A percentile compares a stretch with the other conserved stretches of the same genome.
Evolutionary conservation across 2,329 filamentous ascomycete genomes (phyloP).

Genomic region (Aureobasidium sp.): DNA sequence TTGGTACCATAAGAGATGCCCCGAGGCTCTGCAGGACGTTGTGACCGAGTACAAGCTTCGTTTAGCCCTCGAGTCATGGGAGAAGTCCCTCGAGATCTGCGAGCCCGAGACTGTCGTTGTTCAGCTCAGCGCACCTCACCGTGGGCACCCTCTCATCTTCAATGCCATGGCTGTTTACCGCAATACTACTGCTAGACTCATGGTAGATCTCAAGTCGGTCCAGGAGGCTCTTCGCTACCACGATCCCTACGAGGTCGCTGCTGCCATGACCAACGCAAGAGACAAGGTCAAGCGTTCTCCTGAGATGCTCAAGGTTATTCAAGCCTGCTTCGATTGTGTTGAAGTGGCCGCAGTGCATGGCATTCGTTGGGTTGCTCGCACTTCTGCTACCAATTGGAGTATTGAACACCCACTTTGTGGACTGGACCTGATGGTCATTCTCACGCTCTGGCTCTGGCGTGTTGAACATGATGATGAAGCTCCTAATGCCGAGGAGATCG

Average conservation of each 20-base stretch:
- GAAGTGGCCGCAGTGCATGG: constrained; percentile 92
- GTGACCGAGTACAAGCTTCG: constrained; percentile 97
- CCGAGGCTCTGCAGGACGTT: constrained; percentile 93
- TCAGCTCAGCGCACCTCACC: constrained; percentile 86
- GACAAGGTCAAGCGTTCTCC: constrained; percentile 90
- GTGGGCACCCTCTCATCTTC: constrained; percentile 93
- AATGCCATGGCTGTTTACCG: constrained; percentile 97
- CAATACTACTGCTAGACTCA: constrained; percentile 82
- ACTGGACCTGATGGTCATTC: constrained; percentile 94
- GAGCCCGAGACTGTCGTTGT: constrained; percentile 85
- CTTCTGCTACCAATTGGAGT: constrained; percentile 97
- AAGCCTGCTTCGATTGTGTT: constrained; percentile 96
- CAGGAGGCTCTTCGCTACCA: constrained; percentile 96
- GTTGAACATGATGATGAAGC: constrained; percentile 98
- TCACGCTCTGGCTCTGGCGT: constrained; percentile 96
- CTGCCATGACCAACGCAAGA: constrained; percentile 89
- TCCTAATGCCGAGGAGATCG: constrained; percentile 72
- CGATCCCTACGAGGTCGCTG: constrained; percentile 92
- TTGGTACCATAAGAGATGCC: constrained; percentile 97
- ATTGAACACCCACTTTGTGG: constrained; percentile 95
- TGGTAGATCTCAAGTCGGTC: constrained; percentile 91
- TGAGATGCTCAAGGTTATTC: constrained; percentile 98
- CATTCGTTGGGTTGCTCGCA: constrained; percentile 96
- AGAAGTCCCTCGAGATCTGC: constrained; percentile 88
- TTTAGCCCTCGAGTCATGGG: constrained; percentile 95